These are phyloP conservation scores for Eimeria falciformis DNA, from an alignment of 169 alveolate genomes.

Conservation along the genomic window DNA sequence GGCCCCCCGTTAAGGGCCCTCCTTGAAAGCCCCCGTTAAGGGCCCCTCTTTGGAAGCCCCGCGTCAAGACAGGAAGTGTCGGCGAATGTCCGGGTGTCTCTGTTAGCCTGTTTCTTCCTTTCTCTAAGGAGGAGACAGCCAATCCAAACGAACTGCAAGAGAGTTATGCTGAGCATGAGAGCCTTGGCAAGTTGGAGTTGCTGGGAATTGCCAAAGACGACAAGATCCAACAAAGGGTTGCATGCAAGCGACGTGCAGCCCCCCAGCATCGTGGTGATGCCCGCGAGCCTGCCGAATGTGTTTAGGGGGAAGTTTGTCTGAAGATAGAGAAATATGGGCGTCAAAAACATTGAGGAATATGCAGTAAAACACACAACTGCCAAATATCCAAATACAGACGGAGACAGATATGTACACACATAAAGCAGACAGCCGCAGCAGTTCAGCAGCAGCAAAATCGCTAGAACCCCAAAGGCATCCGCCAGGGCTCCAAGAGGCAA, in stretches of 20 bases:
- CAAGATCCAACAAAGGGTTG: constrained; percentile 78
- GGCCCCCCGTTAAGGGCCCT: too few species aligned
- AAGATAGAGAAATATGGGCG: constrained; percentile 81
- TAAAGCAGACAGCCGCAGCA: constrained; percentile 80
- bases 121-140: too few species aligned
- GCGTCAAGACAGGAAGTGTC: too few species aligned
- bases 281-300: constrained; percentile 83
- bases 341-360: constrained; percentile 81
- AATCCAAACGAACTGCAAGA: too few species aligned
- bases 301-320: constrained; percentile 80
- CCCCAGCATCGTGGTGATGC: constrained; percentile 81
- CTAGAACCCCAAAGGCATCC: constrained; percentile 67
- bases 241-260: constrained; percentile 81
- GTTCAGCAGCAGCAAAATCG: constrained; percentile 78
- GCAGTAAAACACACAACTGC: constrained; percentile 80
- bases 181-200: too few species aligned
- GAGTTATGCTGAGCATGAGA: too few species aligned
- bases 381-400: constrained; percentile 67
- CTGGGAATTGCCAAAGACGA: too few species aligned
- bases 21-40: too few species aligned
- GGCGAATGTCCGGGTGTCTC: too few species aligned
- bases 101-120: too few species aligned
- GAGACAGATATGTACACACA: constrained; percentile 73
- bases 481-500: constrained; percentile 74
- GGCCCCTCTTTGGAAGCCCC: too few species aligned